Base-by-base conservation (phyloP, 345 rosid species). In the Acer saccharum region DNA sequence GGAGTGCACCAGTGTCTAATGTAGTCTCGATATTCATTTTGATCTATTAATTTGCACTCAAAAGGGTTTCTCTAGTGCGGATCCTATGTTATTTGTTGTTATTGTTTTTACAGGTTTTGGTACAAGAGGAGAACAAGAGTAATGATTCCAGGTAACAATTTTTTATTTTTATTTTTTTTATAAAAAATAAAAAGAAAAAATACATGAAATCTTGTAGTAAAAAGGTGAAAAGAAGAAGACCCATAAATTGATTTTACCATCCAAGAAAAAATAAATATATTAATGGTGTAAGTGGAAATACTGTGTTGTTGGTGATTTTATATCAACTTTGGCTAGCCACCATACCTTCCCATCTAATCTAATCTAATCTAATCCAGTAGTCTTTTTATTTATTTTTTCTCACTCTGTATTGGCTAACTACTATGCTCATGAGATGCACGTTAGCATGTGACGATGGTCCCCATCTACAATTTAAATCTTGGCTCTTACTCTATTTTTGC, bases 401-500 rank as follows among this genome's bases (percentile, higher is more conserved):
- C 39, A 4, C 75, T 82, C 71, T 68, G 70, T 77, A 74, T 81
- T 84, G 78, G 78, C 68, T 78, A 80, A 69, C 78, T 81, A 80
- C 87, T 87, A 76, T 85, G 80, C 83, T 80, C 81, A 83, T 76
- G 89, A 76, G 90, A 90, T 89, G 91, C 94, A 92, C 83, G 90
- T 91, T 94, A 90, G 92, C 91, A 89, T 89, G 88, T 80, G 91
- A 84, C 82, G 69, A 84, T 91, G 97, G 94, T 88, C 92, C 97
- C 93, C 90, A 52, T 79, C 72, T 75, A 72, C 79, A 77, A 72
- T 50, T 65, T 48, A 68, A 50, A 76, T 62, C 63, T 58, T 54
- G 74, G 29, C 74, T 80, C 80, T 78, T 82, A 74, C 83, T 78
- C 82, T 75, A 75, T 71, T 70, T 71, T 84, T 80, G 81, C 82